Percentiles rank a stretch among this genome's conserved stretches.
Conservation (phyloP, 2,329 filamentous ascomycete genomes). For the Colletotrichum karsti region DNA sequence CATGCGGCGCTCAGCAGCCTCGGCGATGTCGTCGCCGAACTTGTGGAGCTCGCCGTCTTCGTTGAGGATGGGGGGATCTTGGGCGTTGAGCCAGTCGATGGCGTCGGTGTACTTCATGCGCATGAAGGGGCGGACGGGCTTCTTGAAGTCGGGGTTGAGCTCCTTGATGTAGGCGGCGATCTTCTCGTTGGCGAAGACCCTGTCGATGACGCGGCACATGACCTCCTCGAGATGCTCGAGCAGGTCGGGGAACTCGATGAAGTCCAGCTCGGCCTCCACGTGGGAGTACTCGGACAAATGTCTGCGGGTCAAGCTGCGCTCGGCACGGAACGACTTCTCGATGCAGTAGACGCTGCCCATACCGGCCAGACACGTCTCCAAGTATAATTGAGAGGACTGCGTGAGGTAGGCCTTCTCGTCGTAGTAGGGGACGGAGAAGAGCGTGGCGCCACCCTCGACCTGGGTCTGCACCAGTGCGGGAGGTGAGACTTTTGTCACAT, state of each 20-base stretch:
- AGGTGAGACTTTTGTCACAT: conserved; percentile 84
- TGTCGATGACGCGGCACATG: conserved; percentile 85
- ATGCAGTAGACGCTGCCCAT: conserved; percentile 98
- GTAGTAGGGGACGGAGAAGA: conserved; percentile 92
- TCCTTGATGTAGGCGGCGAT: conserved; percentile 79
- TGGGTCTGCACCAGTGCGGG: conserved; percentile 95
- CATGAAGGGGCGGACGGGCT: conserved; percentile 85
- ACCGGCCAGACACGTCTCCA: conserved; percentile 91
- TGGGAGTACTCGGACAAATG: conserved; percentile 97
- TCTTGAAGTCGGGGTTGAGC: conserved; percentile 90
- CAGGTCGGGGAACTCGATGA: conserved; percentile 91
- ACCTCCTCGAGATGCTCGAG: conserved; percentile 87
- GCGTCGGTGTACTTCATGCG: conserved; percentile 96
- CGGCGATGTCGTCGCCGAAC: conserved; percentile 97
- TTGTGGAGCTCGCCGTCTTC: conserved; percentile 89
- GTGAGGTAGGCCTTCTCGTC: conserved; percentile 91
- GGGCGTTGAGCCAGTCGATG: conserved; percentile 90
- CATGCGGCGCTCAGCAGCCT: conserved; percentile 96
- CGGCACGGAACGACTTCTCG: conserved; percentile 97
- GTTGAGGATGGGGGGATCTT: conserved; percentile 83
- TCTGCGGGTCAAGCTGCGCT: conserved; percentile 93
- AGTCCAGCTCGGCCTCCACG: conserved; percentile 95
- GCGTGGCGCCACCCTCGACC: conserved; percentile 90
- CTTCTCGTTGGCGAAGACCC: conserved; percentile 76
- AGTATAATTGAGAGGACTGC: conserved; percentile 96